These are phyloP conservation scores for Vinca minor DNA, from an alignment of 257 asterid genomes.

Conservation along the genomic window DNA sequence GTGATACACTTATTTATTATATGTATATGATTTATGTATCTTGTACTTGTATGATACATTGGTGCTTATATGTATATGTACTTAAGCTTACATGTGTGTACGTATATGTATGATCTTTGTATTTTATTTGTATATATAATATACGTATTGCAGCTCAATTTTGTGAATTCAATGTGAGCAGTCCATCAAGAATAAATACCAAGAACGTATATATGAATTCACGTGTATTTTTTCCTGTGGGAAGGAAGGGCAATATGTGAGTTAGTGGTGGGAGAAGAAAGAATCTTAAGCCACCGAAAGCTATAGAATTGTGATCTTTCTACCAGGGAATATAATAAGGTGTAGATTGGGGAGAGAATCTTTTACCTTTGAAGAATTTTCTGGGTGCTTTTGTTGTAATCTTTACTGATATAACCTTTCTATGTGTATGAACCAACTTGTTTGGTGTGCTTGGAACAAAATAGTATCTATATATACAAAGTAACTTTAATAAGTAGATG, in stretches of 20 bases:
- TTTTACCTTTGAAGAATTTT: constrained; percentile 12
- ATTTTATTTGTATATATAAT: no score
- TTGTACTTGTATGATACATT: not conserved
- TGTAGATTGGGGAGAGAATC: constrained; percentile 18
- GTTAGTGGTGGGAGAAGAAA: constrained; percentile 15
- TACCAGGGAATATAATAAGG: constrained; percentile 13
- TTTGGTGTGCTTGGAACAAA: constrained; percentile 19
- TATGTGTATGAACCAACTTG: constrained; percentile 15
- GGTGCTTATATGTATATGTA: no score
- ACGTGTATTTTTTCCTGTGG: not conserved
- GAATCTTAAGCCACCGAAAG: constrained; percentile 28
- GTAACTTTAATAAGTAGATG: constrained; percentile 21
- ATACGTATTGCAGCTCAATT: no score
- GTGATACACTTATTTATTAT: not conserved
- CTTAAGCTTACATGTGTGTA: no score
- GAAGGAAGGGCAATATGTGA: not conserved
- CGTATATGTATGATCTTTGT: no score
- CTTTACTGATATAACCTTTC: not conserved
- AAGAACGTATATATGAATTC: not conserved
- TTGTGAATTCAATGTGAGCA: no score
- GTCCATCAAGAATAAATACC: no score
- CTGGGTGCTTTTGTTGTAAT: constrained; percentile 2
- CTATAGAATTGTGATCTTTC: constrained; percentile 10
- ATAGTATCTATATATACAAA: constrained; percentile 17
- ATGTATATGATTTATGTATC: not conserved